phyloP scores from a whole-genome alignment of 768 basidiomycete genomes.

The Tremella fuciformis region DNA sequence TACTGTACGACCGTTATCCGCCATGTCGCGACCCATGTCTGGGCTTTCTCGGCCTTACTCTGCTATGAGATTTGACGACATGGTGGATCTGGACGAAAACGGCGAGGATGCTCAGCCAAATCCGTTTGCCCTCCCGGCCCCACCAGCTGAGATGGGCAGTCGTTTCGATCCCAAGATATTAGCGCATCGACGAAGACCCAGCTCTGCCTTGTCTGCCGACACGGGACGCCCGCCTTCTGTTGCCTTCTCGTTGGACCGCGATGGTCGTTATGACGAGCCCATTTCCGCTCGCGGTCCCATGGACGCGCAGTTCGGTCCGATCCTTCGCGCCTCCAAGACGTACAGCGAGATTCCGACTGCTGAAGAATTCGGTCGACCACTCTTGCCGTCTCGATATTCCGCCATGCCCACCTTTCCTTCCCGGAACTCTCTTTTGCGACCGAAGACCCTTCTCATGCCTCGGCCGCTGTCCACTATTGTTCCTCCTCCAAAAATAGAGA shows the following conservation, averaged over 20 bases:
- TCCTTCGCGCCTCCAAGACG: slow-evolving; percentile 6
- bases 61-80: slow-evolving; percentile 2
- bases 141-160: slow-evolving; percentile 63
- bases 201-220: neutral
- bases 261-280: slow-evolving; percentile 1
- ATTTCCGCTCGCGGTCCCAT: too few relatives aligned
- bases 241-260: neutral
- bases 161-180: slow-evolving; percentile 76
- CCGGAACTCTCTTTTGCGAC: slow-evolving; percentile 66
- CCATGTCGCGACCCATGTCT: slow-evolving; percentile 13
- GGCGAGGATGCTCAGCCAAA: slow-evolving; percentile 50
- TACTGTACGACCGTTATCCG: slow-evolving; percentile 2
- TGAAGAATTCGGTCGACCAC: slow-evolving; percentile 35
- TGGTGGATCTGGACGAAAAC: slow-evolving; percentile 8
- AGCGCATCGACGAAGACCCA: slow-evolving; percentile 26
- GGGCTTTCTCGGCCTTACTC: neutral
- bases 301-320: too few relatives aligned
- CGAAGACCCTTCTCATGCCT: slow-evolving; percentile 93
- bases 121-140: slow-evolving; percentile 67
- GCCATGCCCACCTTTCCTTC: slow-evolving; percentile 9
- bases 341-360: slow-evolving; percentile 28
- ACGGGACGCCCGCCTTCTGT: neutral
- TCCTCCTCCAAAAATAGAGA: slow-evolving; percentile 36
- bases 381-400: slow-evolving; percentile 25
- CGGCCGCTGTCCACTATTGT: slow-evolving; percentile 66